Evolutionary conservation across 805 yeast species (phyloP), one percentile per base, ranked within the genome.

Genomic region (Groenewaldozyma salmanticensis): DNA sequence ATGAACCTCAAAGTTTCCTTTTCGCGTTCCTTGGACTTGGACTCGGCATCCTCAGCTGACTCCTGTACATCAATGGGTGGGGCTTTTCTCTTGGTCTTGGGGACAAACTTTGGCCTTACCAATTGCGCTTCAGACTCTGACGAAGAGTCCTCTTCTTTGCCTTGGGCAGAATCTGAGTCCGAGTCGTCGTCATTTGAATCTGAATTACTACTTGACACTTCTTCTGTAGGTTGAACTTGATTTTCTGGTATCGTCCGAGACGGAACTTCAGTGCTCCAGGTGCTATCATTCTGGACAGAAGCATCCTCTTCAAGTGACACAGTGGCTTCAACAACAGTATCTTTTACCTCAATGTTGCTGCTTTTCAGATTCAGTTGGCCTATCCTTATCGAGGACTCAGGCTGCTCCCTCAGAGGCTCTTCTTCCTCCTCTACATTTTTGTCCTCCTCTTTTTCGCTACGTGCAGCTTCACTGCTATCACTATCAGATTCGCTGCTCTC

Each of bases 51-150:
- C 15, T 35, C 45, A n/a, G 37, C 41, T 45, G 40, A 39, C 42
- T 37, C 48, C n/a, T n/a, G n/a, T n/a, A n/a, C n/a, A n/a, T n/a
- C n/a, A n/a, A n/a, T n/a, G n/a, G n/a, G n/a, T n/a, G n/a, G n/a
- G 52, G 31, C 49, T 44, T 21, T 51, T 44, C 45, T 54, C 53
- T 27, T 35, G 31, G 38, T 42, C 46, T 53, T 59, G 11, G 59
- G 53, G 2, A 59, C 46, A 42, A 59, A 59, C 6, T 47, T 50
- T 2, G 64, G 64, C 19, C 57, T 45, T 5, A 47, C 40, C 18
- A 54, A 27, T 7, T 11, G 36, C 6, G 35, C 31, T 15, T 40
- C 45, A 5, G 32, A 37, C 7, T 42, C 38, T 4, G 41, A 33
- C 19, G 33, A 33, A 18, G 43, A 35, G 21, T 21, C 49, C 9